Percentiles rank a stretch among this genome's conserved stretches.
phyloP scores from a whole-genome alignment of 148 eudicot genomes.

The Rhododendron ferrugineum region DNA sequence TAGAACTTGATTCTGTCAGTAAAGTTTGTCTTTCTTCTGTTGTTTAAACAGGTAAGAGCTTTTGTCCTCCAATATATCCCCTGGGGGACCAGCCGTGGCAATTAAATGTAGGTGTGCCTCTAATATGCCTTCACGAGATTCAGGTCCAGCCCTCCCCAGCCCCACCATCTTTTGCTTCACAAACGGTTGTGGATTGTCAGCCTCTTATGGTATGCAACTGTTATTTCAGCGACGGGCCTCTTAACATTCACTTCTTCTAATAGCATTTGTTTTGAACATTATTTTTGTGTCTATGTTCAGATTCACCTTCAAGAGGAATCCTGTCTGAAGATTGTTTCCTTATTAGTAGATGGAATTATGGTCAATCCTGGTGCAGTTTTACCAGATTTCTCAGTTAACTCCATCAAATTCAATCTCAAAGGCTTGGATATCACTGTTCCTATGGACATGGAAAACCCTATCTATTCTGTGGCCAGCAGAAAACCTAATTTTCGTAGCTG shows the following conservation, averaged over 20 bases:
- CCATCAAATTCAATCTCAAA: conserved; percentile 55
- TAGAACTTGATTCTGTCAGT: background rate
- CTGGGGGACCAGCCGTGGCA: conserved; percentile 57
- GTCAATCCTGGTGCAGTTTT: conserved; percentile 53
- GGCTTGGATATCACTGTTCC: conserved; percentile 80
- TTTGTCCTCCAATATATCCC: conserved; percentile 89
- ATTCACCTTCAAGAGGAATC: conserved; percentile 96
- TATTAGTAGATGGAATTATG: conserved; percentile 85
- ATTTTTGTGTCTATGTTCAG: conserved; percentile 33
- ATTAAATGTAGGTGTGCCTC: conserved; percentile 49
- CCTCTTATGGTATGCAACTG: conserved; percentile 64
- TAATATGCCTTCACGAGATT: conserved; percentile 66
- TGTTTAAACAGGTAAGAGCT: conserved; percentile 54
- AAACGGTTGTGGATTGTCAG: conserved; percentile 70
- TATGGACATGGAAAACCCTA: conserved; percentile 37
- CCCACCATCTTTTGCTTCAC: conserved; percentile 75
- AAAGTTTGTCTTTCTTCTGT: conserved; percentile 13
- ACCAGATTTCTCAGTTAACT: conserved; percentile 66
- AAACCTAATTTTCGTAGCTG: conserved; percentile 30
- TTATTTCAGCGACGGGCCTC: conserved; percentile 9
- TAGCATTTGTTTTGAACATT: background rate
- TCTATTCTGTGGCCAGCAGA: conserved; percentile 13
- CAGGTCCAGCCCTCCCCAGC: conserved; percentile 79
- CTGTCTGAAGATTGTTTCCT: conserved; percentile 84
- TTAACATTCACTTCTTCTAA: background rate